Evolutionary conservation across 805 yeast species (phyloP).

Genomic region (Pichia deserticola): DNA sequence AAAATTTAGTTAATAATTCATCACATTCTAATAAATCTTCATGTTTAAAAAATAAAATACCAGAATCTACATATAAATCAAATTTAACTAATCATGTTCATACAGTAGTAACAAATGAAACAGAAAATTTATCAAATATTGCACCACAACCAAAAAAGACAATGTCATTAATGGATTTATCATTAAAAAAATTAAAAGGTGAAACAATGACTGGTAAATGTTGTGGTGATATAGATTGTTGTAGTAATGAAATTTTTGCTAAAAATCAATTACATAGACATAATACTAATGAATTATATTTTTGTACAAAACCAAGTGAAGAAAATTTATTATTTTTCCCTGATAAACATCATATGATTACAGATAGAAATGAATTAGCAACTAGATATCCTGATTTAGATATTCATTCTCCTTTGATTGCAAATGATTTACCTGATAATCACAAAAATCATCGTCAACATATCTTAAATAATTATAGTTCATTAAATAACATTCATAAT

Average conservation of each 20-base stretch:
- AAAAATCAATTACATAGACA: slow-evolving; percentile 18
- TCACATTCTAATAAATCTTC: background rate
- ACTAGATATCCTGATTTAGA: slow-evolving; percentile 25
- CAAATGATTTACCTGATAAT: background rate
- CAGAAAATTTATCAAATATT: background rate
- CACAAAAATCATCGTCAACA: background rate
- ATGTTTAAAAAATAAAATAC: background rate
- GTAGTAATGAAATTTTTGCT: slow-evolving; percentile 20
- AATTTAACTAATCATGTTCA: background rate
- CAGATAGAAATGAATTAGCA: slow-evolving; percentile 20
- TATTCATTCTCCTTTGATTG: slow-evolving; percentile 26
- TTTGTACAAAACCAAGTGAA: slow-evolving; percentile 27
- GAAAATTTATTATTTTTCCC: slow-evolving; percentile 28
- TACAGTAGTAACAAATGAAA: too few relatives aligned
- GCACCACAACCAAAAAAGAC: slow-evolving; percentile 6
- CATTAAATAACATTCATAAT: background rate
- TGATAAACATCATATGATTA: slow-evolving; percentile 20
- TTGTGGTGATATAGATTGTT: slow-evolving; percentile 25
- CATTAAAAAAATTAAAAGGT: slow-evolving; percentile 26
- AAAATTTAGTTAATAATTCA: background rate
- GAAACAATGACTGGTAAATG: slow-evolving; percentile 26
- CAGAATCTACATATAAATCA: background rate
- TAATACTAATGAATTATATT: slow-evolving; percentile 21
- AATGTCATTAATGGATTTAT: slow-evolving; percentile 23
- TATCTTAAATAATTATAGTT: too few relatives aligned